phyloP scores from a whole-genome alignment of 2,329 filamentous ascomycete species.

The Gnomoniopsis smithogilvyi region DNA sequence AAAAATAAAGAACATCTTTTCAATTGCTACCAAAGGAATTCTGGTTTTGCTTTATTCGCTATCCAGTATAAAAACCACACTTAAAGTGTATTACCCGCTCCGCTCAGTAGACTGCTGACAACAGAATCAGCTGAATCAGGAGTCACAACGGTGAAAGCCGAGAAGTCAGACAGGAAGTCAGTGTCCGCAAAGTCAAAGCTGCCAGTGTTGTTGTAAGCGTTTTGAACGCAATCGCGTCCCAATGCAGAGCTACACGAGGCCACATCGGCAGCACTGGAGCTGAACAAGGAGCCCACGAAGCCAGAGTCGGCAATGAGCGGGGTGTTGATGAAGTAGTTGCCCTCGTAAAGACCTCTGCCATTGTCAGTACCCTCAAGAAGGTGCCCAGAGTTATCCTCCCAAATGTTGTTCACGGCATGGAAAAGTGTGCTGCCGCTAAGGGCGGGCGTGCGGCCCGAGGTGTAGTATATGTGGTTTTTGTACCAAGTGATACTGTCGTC shows the following conservation, averaged over 20 bases:
- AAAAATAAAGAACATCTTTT: no score
- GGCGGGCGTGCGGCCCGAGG: constrained; percentile 54
- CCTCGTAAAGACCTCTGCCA: constrained; percentile 49
- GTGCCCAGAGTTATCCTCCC: constrained; percentile 49
- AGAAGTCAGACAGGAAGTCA: not conserved
- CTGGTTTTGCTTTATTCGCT: no score
- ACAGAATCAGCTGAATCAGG: no score
- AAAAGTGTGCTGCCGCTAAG: constrained; percentile 51
- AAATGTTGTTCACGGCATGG: constrained; percentile 62
- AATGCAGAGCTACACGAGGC: not conserved
- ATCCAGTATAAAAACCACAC: no score
- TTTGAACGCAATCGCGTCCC: constrained; percentile 2
- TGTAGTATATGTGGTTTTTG: constrained; percentile 57
- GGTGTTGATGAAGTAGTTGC: constrained; percentile 56
- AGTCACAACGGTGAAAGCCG: not conserved
- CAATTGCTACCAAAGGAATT: no score
- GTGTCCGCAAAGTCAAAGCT: not conserved
- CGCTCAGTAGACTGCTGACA: no score
- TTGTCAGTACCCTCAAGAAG: constrained; percentile 49
- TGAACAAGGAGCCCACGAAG: constrained; percentile 20
- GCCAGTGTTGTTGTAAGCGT: not conserved
- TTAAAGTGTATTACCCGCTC: no score
- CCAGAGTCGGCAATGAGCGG: constrained; percentile 33
- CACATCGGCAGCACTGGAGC: not conserved
- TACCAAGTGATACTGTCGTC: constrained; percentile 55